These are phyloP conservation scores for Phytomonas francai DNA, from an alignment of 208 protist species.

Conservation along the genomic window DNA sequence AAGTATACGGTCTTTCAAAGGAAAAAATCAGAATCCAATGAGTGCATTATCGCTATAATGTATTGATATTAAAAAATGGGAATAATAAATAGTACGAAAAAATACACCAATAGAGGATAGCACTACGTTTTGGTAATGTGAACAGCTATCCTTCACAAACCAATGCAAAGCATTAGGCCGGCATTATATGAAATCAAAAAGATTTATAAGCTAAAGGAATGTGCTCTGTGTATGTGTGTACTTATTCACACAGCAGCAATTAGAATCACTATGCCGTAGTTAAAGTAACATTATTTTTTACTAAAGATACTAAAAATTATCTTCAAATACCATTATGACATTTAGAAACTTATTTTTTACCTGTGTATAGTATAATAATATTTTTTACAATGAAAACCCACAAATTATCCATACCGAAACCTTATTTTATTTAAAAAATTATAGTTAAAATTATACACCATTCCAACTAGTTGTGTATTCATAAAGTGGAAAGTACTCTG, in stretches of 20 bases:
- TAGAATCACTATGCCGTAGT: neutral
- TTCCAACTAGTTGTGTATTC: too few relatives aligned
- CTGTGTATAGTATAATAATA: conserved; percentile 2
- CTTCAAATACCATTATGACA: neutral
- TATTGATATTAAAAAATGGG: conserved; percentile 8
- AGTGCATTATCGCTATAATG: conserved; percentile 2
- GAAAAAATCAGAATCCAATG: conserved; percentile 3
- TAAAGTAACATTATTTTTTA: too few relatives aligned
- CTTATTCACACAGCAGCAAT: neutral
- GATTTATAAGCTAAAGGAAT: too few relatives aligned
- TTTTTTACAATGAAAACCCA: conserved; percentile 7
- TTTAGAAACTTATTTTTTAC: conserved; percentile 1
- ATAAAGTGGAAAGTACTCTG: too few relatives aligned
- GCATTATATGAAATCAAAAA: too few relatives aligned
- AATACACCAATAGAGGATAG: neutral
- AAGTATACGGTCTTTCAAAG: neutral
- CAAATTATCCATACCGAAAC: too few relatives aligned
- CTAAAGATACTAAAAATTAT: too few relatives aligned
- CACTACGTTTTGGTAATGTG: neutral
- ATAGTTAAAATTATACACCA: too few relatives aligned
- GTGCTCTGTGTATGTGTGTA: too few relatives aligned
- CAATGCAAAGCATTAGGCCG: too few relatives aligned
- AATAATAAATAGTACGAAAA: conserved; percentile 8
- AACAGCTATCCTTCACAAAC: too few relatives aligned
- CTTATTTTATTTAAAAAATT: too few relatives aligned